Evolutionary conservation across 352 stramenopile species (phyloP).

Genomic region (Globisporangium lucens): DNA sequence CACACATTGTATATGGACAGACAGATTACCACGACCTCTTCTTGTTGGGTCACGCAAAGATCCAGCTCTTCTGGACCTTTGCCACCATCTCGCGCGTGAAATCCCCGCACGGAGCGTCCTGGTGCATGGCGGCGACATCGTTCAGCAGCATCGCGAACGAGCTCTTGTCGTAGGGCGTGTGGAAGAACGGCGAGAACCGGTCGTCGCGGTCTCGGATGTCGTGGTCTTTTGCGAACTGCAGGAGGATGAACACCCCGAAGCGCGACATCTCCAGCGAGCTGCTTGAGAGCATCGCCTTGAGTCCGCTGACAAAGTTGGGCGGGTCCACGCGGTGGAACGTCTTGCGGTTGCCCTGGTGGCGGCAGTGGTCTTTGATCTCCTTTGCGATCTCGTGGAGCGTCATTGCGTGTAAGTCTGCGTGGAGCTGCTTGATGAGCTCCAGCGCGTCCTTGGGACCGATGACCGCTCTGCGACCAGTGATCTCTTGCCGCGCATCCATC

Average conservation of each 20-base stretch:
- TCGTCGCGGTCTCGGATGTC: conserved; percentile 18
- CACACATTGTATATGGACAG: background rate
- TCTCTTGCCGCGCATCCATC: conserved; percentile 51
- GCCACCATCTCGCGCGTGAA: conserved; percentile 52
- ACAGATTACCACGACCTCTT: background rate
- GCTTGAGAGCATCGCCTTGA: conserved; percentile 63
- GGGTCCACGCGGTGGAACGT: conserved; percentile 47
- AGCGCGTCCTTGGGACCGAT: conserved; percentile 47
- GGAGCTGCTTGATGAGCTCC: conserved; percentile 57
- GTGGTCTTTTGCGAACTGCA: conserved; percentile 58
- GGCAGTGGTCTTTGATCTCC: conserved; percentile 68
- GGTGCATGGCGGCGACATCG: conserved; percentile 23
- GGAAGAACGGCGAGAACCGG: conserved; percentile 38
- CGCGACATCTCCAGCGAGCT: conserved; percentile 47
- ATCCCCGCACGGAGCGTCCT: conserved; percentile 27
- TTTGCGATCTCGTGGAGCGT: conserved; percentile 63
- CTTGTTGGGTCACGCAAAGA: conserved; percentile 41
- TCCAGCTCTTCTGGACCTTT: conserved; percentile 51
- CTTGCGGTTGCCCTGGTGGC: conserved; percentile 60
- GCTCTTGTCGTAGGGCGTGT: conserved; percentile 58
- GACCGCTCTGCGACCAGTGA: conserved; percentile 39
- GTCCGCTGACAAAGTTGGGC: conserved; percentile 35
- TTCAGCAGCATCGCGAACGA: conserved; percentile 45
- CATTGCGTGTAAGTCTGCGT: conserved; percentile 52
- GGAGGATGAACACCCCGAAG: conserved; percentile 65